Evolutionary conservation across 805 yeast species (phyloP), one percentile per base, ranked within the genome.

Genomic region (Cyberlindnera xishuangbannaensis): DNA sequence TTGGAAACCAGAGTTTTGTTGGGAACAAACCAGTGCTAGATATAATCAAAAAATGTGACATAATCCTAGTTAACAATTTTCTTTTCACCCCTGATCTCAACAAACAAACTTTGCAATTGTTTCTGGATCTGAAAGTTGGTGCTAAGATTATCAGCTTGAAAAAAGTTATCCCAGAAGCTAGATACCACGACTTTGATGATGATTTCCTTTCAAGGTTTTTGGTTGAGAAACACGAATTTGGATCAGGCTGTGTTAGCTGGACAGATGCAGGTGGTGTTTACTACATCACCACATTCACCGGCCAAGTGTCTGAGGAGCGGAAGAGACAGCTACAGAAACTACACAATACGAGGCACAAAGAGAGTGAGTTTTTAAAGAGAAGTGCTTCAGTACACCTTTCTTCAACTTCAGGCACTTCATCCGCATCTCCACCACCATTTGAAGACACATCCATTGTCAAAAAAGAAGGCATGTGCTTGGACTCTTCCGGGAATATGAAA

Each of bases 181-280:
- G 81, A 49, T 71, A 74, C 25, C 73, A 83, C 15, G 71, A 64
- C 25, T 56, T 61, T 31, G 70, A 76, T 20, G 69, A 71, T 39
- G 54, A 76, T 22, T 70, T 84, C 11, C 61, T 85, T 41, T 85
- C 79, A 50, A 66, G 78, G 47, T 63, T 86, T 36, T 62, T 62
- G 26, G 86, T 84, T 5, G 74, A 74, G 35, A 74, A 72, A 45
- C 75, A 64, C 41, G 70, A 71, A 50, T 79, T 86, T 44, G 78
- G 73, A 13, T 71, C 73, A 34, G 75, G 78, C 35, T 74, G 87
- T 27, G 96, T 88, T 7, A 82, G 94, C 29, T 87, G 97, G 97
- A 86, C 95, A 0, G 66, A 64, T 40, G 77, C 79, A 6, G 85
- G 83, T 30, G 86, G 86, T 34, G 76, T 74, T 8, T 87, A 83